Base-by-base conservation (phyloP, 192 early-diverging fungal genomes). In the Obelidium mucronatum region DNA sequence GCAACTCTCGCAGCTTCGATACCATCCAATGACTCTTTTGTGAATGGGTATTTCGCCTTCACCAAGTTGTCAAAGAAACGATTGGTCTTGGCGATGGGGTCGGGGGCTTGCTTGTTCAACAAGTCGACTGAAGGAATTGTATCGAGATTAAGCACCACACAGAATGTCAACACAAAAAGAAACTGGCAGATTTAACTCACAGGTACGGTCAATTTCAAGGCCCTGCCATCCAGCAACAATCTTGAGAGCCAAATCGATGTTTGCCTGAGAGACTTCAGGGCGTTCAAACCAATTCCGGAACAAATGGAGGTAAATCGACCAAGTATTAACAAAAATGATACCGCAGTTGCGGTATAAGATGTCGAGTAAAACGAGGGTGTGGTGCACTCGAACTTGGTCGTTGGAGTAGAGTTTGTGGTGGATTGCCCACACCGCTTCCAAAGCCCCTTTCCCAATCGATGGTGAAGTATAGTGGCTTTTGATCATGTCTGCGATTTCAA, bases 261-360 rank as follows among this genome's bases (percentile, higher is more conserved):
- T 67, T 13, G 40, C n/a, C 2, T 67, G 40, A 0, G 39, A 15
- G 0, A 30, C 26, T 0, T 19, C 62, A 13, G 5, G n/a, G n/a
- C 66, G 36, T 1, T 67, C 66, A 1, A 67, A 24, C 40, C 40
- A 67, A 42, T 67, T 67, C 8, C 42, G 17, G 34, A 67, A 67
- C 66, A 67, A 51, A 30, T 51, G 40, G 3, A 34, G 24, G 2
- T 67, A 48, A 6, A 67, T 17, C 28, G 66, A 13, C 3, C 40
- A 17, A 13, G 15, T 48, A 34, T 40, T 51, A 40, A 67, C 66
- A 67, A 67, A 67, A 17, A 67, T 35, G 2, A 67, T 67, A 0
- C 66, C 66, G 28, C 40, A 40, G 40, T 67, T 67, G 8, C 28
- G 5, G 0, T 51, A 51, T n/a, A 67, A 1, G 48, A 67, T 67